Evolutionary conservation across 495 filamentous ascomycete genomes (phyloP), one percentile per base, ranked within the genome.

Genomic region (Paragyromitra xinjiangensis): DNA sequence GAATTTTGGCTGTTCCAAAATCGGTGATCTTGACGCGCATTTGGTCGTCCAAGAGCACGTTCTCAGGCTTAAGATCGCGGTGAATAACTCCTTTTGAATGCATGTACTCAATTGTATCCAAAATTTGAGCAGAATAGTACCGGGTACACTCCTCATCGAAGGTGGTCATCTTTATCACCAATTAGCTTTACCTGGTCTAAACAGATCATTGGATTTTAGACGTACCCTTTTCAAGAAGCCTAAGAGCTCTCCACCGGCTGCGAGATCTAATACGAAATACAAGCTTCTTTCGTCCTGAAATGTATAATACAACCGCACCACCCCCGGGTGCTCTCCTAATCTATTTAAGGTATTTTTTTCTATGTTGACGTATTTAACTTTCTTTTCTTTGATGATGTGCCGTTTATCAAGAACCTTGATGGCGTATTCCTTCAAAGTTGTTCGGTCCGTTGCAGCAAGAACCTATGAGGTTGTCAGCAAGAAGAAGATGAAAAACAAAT

Each of bases 301-400:
- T 6, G 96, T 99, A 85, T 99, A 99, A 81, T 98, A 99, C 50
- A 99, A 88, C 69, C 96, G 92, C 65, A 99, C 94, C 78, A 99
- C 94, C 11, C 96, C 96, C 8, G 96, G 96, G 81, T 99, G 96
- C 64, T 98, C 95, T 16, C 94, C 97, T 65, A 99, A 85, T 72
- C 94, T 91, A 82, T 99, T 99, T 44, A 99, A 87, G 9, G 96
- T 97, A 84, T 99, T 94, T 85, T 97, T 98, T 85, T 99, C 96
- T 78, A 99, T 98, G 84, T 98, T 98, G 82, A 99, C 96, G 83
- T 99, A 99, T 86, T 99, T 99, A 78, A 99, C 96, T 87, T 99
- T 99, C 84, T 95, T 97, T 85, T 99, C 96, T 86, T 98, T 98
- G 87, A 99, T 98, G 80, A 99, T 99, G 84, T 99, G 96, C 77